phyloP scores from a whole-genome alignment of 2,329 filamentous ascomycete species.

The Calonectria henricotiae region DNA sequence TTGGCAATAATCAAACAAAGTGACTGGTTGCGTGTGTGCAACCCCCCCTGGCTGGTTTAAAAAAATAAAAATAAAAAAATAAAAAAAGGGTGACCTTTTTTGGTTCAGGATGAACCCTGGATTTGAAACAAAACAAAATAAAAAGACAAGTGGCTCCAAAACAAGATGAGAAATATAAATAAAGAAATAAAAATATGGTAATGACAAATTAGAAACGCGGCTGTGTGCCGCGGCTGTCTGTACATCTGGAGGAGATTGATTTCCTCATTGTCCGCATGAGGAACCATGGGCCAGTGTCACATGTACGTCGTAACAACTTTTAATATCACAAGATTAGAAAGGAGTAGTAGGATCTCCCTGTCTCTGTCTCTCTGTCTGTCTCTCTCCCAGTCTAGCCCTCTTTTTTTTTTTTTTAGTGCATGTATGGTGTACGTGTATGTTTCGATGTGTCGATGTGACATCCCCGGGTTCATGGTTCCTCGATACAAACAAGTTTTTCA shows the following conservation, averaged over 20 bases:
- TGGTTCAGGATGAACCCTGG: constrained; percentile 1
- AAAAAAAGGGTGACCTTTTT: too few species aligned
- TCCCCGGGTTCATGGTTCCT: constrained; percentile 21
- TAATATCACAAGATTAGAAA: not conserved
- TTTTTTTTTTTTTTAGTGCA: too few species aligned
- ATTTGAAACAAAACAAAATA: not conserved
- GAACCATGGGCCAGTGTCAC: constrained; percentile 14
- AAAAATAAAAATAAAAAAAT: too few species aligned
- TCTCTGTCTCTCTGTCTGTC: too few species aligned
- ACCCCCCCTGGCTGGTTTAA: too few species aligned
- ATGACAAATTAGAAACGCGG: not conserved
- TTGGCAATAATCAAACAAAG: constrained; percentile 34
- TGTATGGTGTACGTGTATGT: too few species aligned
- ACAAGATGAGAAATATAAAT: not conserved
- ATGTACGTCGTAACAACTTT: not conserved
- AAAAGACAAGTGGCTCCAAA: not conserved
- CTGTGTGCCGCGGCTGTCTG: not conserved
- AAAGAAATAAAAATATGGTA: not conserved
- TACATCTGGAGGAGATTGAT: constrained; percentile 13
- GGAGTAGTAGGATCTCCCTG: not conserved
- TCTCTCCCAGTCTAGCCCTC: too few species aligned
- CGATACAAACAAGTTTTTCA: not conserved
- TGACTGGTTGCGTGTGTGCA: too few species aligned
- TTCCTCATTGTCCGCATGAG: not conserved
- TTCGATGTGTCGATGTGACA: not conserved